phyloP scores from a whole-genome alignment of 208 protist genomes.

The Leishmania mexicana region DNA sequence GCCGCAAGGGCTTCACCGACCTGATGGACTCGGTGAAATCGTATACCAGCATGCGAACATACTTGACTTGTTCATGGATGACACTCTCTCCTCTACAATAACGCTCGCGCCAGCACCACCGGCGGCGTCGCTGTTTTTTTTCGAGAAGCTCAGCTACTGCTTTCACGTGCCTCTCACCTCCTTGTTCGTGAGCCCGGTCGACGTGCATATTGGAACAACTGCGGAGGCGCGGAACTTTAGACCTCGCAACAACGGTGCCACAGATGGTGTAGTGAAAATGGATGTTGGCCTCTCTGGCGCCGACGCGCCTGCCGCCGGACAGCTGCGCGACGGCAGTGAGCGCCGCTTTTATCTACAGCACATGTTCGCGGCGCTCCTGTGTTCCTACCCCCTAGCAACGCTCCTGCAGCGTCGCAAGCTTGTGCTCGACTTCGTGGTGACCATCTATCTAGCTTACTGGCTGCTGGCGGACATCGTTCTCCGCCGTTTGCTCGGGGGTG shows the following conservation, averaged over 20 bases:
- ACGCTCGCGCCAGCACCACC: not conserved
- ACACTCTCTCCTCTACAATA: not conserved
- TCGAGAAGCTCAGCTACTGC: constrained; percentile 29
- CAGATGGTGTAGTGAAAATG: too few species aligned
- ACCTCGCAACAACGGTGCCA: not conserved
- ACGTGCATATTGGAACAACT: not conserved
- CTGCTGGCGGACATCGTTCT: constrained; percentile 46
- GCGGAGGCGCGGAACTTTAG: too few species aligned
- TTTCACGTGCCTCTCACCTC: constrained; percentile 64
- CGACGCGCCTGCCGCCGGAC: not conserved
- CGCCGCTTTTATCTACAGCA: constrained; percentile 75
- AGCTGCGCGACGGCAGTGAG: constrained; percentile 9
- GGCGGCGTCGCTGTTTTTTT: constrained; percentile 4
- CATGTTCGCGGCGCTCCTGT: constrained; percentile 36
- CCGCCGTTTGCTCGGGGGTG: constrained; percentile 38
- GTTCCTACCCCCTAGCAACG: constrained; percentile 57
- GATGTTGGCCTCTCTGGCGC: not conserved
- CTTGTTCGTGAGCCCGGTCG: constrained; percentile 41
- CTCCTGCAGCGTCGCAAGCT: constrained; percentile 82
- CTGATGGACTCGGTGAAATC: not conserved
- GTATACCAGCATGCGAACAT: not conserved
- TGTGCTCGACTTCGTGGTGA: constrained; percentile 77
- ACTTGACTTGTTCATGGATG: not conserved
- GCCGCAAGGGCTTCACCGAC: not conserved
- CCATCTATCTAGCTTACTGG: constrained; percentile 76